Evolutionary conservation across 148 eudicot species (phyloP), one percentile per base, ranked within the genome.

Genomic region (Cornus florida): DNA sequence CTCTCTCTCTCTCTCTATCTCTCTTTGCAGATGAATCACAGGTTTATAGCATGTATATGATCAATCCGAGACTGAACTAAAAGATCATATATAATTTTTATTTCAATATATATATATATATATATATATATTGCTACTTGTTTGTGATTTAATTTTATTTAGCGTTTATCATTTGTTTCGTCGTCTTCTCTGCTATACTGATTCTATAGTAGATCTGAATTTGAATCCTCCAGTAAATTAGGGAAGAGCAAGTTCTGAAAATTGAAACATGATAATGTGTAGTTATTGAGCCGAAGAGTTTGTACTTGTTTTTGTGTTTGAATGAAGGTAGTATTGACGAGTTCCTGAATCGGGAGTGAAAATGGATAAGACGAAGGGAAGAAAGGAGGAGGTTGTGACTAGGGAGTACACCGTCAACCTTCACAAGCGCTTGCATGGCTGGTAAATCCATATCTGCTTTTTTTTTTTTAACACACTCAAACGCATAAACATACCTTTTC

Each of bases 391-490:
- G 83, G 91, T 90, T 43, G 93, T 90, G 17, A 82, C 90, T 43
- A 88, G 93, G 71, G 93, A 90, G 89, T 90, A 90, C 84, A 90
- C 93, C 75, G 82, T 90, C 75, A 90, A 90, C 72, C 93, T 88
- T 74, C 93, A 90, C 85, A 90, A 85, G 79, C 90, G 93, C 67
- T 77, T 90, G 38, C 93, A 90, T 62, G 85, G 90, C 59, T 90
- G 93, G 93, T 90, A 88, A 38, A 62, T 33, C 23, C 4, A 23
- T 59, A 69, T 48, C 65, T 24, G 19, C 12, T 23, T 66, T n/a
- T 4, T 43, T 53, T 53, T 7, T 7, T 43, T 43, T 3, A 2
- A 41, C 46, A 41, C 46, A 41, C 46, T 41, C 46, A 41, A 41
- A 41, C 9, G 7, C 46, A 41, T 41, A 41, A 8, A 41, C 46